Base-by-base conservation (phyloP, 2,329 filamentous ascomycete genomes). In the Aspergillus latus region DNA sequence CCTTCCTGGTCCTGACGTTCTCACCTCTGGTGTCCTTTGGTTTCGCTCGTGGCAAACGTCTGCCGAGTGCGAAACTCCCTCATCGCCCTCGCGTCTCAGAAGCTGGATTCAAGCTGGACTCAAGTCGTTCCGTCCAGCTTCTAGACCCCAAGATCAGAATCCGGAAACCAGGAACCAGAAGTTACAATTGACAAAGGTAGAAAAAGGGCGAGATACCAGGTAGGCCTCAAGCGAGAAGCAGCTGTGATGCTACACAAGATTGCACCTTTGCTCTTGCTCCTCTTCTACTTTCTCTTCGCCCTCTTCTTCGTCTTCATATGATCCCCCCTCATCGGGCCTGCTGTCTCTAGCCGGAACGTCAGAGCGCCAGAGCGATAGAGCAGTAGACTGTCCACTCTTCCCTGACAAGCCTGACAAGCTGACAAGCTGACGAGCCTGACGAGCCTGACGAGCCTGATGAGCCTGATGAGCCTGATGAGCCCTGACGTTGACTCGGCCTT, bases 181-280 rank as follows among this genome's bases (percentile, higher is more conserved):
- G 21, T 21, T 21, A 21, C 21, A 21, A 21, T 21, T 21, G 21
- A 21, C n/a, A 7, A 28, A 10, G 11, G 21, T 28, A 45, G 43
- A 45, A 13, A 37, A 43, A 49, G 16, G 32, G 21, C 21, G 30
- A 49, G 39, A 56, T 56, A 46, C n/a, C 36, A 52, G 53, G 59
- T 63, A 52, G 30, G 34, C 56, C 54, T 58, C 37, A 44, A 42
- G 15, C n/a, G 8, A n/a, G 30, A 36, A 26, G 21, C 21, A 50
- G 10, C 30, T 15, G 34, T 13, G 16, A 43, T 56, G 61, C 60
- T 60, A 61, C 58, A 64, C 60, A 61, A 57, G 60, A 57, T 62
- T 55, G 52, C 52, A 39, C 57, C 54, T 54, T 52, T 52, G 47
- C 44, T 58, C 56, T 21, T 21, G 21, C 21, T 21, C 21, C 21